These are phyloP conservation scores for Cucurbita argyrosperma DNA, from an alignment of 306 rosid species.

Conservation along the genomic window DNA sequence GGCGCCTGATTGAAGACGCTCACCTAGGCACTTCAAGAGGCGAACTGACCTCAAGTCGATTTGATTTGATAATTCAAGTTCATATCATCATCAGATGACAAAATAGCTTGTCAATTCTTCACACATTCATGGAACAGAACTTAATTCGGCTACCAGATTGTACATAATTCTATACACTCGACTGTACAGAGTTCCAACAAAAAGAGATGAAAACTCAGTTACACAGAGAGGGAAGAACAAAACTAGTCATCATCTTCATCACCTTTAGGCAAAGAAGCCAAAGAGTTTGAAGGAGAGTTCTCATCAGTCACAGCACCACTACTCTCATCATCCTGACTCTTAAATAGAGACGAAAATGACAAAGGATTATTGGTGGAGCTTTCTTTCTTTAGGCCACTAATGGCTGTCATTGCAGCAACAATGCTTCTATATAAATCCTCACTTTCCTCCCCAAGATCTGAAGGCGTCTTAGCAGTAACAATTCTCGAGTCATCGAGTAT, in stretches of 20 bases:
- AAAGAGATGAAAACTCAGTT: conserved; percentile 10
- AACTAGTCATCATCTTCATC: conserved; percentile 18
- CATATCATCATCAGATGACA: neutral
- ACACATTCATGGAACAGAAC: neutral
- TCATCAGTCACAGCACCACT: conserved; percentile 70
- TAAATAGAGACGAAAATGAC: conserved; percentile 56
- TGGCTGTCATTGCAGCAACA: conserved; percentile 87
- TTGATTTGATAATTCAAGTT: neutral
- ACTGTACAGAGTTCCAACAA: neutral
- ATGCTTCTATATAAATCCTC: conserved; percentile 53
- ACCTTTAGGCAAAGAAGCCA: conserved; percentile 19
- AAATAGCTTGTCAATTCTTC: neutral
- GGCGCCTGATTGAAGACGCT: no score
- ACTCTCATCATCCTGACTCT: conserved; percentile 52
- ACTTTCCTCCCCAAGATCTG: conserved; percentile 53
- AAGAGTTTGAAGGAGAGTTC: conserved; percentile 60
- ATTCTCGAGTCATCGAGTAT: conserved; percentile 7
- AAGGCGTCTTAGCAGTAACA: conserved; percentile 21
- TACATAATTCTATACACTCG: neutral
- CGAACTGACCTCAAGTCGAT: no score
- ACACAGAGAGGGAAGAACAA: conserved; percentile 7
- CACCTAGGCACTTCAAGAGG: no score
- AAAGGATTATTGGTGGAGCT: conserved; percentile 77
- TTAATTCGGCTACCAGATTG: neutral
- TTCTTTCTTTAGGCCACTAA: conserved; percentile 60